phyloP scores from a whole-genome alignment of 1,139 yeast species.

The Saccharomyces hybrid region DNA sequence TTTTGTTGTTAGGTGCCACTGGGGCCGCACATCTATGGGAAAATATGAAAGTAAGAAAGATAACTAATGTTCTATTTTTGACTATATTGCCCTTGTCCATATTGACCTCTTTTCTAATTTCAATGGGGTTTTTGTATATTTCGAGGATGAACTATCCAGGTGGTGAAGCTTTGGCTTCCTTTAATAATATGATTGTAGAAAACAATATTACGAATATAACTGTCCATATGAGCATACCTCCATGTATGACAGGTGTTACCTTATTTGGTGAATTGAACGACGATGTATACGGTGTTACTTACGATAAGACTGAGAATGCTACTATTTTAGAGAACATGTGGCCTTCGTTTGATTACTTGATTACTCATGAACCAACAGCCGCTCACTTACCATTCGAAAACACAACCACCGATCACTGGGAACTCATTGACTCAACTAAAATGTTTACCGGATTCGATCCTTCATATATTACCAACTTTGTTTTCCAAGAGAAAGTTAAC shows the following conservation, averaged over 20 bases:
- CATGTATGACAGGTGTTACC: constrained; percentile 85
- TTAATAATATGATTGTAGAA: constrained; percentile 41
- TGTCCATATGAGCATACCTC: constrained; percentile 69
- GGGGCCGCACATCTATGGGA: constrained; percentile 45
- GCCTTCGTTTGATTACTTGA: constrained; percentile 53
- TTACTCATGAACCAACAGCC: constrained; percentile 39
- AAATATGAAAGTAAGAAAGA: constrained; percentile 29
- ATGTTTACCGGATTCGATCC: constrained; percentile 34
- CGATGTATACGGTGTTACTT: constrained; percentile 36
- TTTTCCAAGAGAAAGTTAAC: constrained; percentile 14
- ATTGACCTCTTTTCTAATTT: constrained; percentile 35
- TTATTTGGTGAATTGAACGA: constrained; percentile 52
- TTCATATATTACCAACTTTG: constrained; percentile 12
- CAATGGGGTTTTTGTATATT: constrained; percentile 48
- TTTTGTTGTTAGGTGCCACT: constrained; percentile 57
- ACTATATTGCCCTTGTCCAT: constrained; percentile 26
- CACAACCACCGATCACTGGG: constrained; percentile 35
- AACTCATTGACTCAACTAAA: constrained; percentile 31
- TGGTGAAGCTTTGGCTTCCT: constrained; percentile 55
- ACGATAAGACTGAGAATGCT: constrained; percentile 66
- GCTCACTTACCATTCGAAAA: constrained; percentile 15
- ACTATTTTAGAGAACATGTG: constrained; percentile 37
- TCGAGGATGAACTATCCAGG: constrained; percentile 87
- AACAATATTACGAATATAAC: constrained; percentile 25
- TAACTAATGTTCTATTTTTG: constrained; percentile 33